Evolutionary conservation across 768 basidiomycete genomes (phyloP).

Genomic region (Dioszegia hungarica): DNA sequence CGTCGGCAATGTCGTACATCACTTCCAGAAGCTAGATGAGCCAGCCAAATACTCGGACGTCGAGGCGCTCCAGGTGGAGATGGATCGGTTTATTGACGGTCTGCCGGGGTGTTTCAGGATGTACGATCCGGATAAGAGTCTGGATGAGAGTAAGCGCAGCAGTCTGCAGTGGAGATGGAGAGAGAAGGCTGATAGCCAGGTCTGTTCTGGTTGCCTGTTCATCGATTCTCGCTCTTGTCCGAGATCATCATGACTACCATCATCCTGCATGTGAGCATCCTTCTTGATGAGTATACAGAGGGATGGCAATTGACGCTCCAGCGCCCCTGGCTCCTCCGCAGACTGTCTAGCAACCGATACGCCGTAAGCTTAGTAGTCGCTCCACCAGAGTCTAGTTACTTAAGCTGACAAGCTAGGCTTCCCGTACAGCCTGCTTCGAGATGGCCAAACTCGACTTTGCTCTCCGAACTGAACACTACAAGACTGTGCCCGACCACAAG

Average conservation of each 20-base stretch:
- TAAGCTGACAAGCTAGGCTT: slow-evolving; percentile 53
- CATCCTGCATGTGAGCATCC: slow-evolving; percentile 42
- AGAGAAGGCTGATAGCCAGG: slow-evolving; percentile 43
- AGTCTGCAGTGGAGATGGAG: slow-evolving; percentile 63
- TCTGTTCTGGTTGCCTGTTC: slow-evolving; percentile 37
- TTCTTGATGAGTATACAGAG: too few species aligned
- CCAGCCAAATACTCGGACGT: slow-evolving; percentile 82
- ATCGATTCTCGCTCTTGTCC: slow-evolving; percentile 44
- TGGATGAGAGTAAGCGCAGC: slow-evolving; percentile 24
- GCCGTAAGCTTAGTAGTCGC: slow-evolving; percentile 69
- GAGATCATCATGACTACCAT: slow-evolving; percentile 43
- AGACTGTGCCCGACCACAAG: slow-evolving; percentile 36
- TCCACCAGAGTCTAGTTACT: slow-evolving; percentile 49
- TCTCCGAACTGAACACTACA: slow-evolving; percentile 45
- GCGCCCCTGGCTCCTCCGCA: slow-evolving; percentile 86
- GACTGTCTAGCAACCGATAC: slow-evolving; percentile 74
- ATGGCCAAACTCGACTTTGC: slow-evolving; percentile 84
- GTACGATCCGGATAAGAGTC: slow-evolving; percentile 42
- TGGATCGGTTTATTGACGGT: slow-evolving; percentile 68
- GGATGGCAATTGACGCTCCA: too few species aligned
- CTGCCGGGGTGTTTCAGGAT: slow-evolving; percentile 59
- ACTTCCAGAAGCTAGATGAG: slow-evolving; percentile 83
- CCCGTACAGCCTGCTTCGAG: slow-evolving; percentile 82
- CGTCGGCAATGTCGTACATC: slow-evolving; percentile 83
- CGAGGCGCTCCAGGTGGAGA: slow-evolving; percentile 71